Conservation (phyloP, 2,329 filamentous ascomycete species). For the Iodosphaeria phyllophila region DNA sequence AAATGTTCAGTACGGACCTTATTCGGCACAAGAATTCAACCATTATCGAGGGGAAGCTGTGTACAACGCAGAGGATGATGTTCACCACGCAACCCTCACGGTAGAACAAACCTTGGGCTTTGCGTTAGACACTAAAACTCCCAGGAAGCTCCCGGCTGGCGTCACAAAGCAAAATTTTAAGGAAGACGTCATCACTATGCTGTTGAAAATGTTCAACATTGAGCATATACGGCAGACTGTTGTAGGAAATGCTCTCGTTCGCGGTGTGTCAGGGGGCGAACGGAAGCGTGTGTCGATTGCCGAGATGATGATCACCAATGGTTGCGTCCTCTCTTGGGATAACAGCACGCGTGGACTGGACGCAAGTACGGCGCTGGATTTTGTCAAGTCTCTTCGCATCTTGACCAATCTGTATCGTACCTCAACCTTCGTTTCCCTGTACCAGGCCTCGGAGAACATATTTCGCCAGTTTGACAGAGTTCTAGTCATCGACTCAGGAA, state of each 20-base stretch:
- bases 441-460: slow-evolving; percentile 71
- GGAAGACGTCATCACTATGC: slow-evolving; percentile 50
- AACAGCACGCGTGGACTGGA: slow-evolving; percentile 55
- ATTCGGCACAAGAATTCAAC: slow-evolving; percentile 51
- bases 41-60: slow-evolving; percentile 65
- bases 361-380: slow-evolving; percentile 48
- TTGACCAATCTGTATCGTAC: slow-evolving; percentile 73
- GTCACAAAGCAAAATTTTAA: slow-evolving; percentile 60
- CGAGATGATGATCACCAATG: slow-evolving; percentile 63
- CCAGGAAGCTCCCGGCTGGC: slow-evolving; percentile 58
- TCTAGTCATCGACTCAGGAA: slow-evolving; percentile 58
- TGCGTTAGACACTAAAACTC: slow-evolving; percentile 69
- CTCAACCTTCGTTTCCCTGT: slow-evolving; percentile 70
- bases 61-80: slow-evolving; percentile 74
- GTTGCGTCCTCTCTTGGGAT: slow-evolving; percentile 57
- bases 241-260: slow-evolving; percentile 65
- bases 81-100: slow-evolving; percentile 70
- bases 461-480: slow-evolving; percentile 72
- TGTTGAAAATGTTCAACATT: slow-evolving; percentile 88
- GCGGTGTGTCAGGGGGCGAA: slow-evolving; percentile 65
- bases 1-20: slow-evolving; percentile 61
- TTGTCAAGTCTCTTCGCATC: slow-evolving; percentile 51
- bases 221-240: slow-evolving; percentile 73
- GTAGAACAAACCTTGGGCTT: slow-evolving; percentile 79
- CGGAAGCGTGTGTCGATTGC: slow-evolving; percentile 67